phyloP scores from a whole-genome alignment of 2,329 filamentous ascomycete species.

The Xylariales sp. region DNA sequence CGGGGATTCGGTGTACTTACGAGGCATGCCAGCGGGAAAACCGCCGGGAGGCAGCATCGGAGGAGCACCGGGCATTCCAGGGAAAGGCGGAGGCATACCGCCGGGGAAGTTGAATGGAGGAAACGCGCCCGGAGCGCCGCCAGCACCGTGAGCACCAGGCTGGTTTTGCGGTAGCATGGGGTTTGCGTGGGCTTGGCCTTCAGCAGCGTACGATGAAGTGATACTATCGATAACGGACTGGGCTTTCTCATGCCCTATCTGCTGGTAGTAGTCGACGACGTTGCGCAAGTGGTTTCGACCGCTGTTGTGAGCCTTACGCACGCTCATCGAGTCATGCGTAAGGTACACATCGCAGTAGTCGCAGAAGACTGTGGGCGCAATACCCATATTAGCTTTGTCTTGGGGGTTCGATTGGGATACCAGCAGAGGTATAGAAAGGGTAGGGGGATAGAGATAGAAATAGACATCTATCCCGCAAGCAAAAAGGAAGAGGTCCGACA shows the following conservation, averaged over 20 bases:
- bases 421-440: not conserved
- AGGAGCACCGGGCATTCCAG: constrained; percentile 60
- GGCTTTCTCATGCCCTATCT: constrained; percentile 98
- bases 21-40: constrained; percentile 61
- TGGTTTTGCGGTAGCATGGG: constrained; percentile 82
- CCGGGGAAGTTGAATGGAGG: constrained; percentile 74
- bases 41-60: constrained; percentile 60
- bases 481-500: constrained; percentile 22
- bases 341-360: constrained; percentile 99
- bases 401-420: not conserved
- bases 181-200: constrained; percentile 88
- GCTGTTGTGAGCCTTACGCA: constrained; percentile 97
- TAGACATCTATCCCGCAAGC: constrained; percentile 42
- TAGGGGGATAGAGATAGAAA: constrained; percentile 51
- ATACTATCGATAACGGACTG: constrained; percentile 99
- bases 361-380: constrained; percentile 74
- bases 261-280: constrained; percentile 98
- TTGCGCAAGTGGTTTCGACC: constrained; percentile 97
- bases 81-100: constrained; percentile 53
- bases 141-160: constrained; percentile 60
- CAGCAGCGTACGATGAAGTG: constrained; percentile 92
- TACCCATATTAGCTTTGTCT: constrained; percentile 41
- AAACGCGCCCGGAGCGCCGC: constrained; percentile 49
- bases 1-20: constrained; percentile 57
- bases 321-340: constrained; percentile 99